Base-by-base conservation (phyloP, 1,284 basidiomycete genomes). In the Leccinum pseudoinsigne region DNA sequence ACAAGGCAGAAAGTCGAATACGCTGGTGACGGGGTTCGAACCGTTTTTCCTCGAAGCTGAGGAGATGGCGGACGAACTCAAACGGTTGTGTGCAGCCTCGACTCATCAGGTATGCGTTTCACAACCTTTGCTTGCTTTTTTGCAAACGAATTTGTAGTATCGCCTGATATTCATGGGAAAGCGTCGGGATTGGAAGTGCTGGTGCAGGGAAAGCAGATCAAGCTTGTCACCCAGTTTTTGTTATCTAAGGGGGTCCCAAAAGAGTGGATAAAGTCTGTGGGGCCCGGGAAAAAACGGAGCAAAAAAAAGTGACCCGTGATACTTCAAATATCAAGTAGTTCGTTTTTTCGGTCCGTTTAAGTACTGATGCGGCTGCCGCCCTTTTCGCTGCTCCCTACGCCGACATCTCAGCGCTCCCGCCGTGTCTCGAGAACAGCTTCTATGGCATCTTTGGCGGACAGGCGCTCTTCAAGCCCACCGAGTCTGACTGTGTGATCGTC, bases 181-280 rank as follows among this genome's bases (percentile, higher is more conserved):
- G 73, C 80, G 7, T 76, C 79, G 11, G 84, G 82, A 3, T 72
- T 86, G 60, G 89, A 94, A 70, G 86, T 95, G 6, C 80, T 92
- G 70, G 87, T 95, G 0, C 93, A 95, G 73, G 94, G 94, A 0
- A 90, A 89, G 66, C 93, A 95, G 71, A 79, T 82, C 55, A 85
- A 86, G 68, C 78, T 81, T 1, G 87, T 93, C 14, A 79, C 81
- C 14, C 88, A 90, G 10, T 82, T 92, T 64, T 75, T 96, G 50
- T 71, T 84, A 2, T 82, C 78, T 34, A 70, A 56, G 55, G 92
- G 94, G 0, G 84, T 95, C 45, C 92, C 93, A 23, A 90, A 89
- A 77, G 82, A 81, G 70, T 95, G 90, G 88, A 89, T 95, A 62
- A 84, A 86, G 70, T 77, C 82, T 3, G 74, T 61, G 61, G 47